Evolutionary conservation across 129 eudicot species (phyloP), one percentile per base, ranked within the genome.

Genomic region (Artemisia argyi): DNA sequence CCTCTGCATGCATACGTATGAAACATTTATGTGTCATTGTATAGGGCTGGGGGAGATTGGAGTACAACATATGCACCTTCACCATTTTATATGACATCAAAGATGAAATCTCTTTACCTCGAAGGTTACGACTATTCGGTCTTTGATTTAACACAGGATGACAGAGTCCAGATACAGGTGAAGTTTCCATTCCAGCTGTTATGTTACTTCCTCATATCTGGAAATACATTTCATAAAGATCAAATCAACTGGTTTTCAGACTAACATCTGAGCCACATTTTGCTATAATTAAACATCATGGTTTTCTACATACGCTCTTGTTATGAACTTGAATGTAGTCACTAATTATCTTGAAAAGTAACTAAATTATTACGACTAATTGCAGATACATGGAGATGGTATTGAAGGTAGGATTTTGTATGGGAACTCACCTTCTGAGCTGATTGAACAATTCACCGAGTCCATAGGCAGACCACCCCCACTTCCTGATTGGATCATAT

Each of bases 21-120:
- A 67, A 61, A 54, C n/a, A 7, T 5, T 65, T 51, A 13, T 71
- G 15, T 72, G 56, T n/a, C 44, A 22, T 30, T 74, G 61, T 63
- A 26, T 79, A 95, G 99, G 88, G 89, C 99, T 18, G 99, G 89
- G 11, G 99, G 99, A 32, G 99, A 95, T 60, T 92, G 95, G 90
- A 95, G 99, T 76, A 95, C 99, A 50, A 95, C 99, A 61, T 95
- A 90, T 73, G 99, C 99, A 19, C 99, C 99, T 56, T 95, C 99
- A 22, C 99, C 99, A 15, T 88, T 95, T 75, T 95, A 95, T 67
- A 79, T 95, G 87, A 90, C 99, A 73, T 90, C 99, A 11, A 95
- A 95, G 83, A 95, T 95, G 96, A 95, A 77, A 76, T 88, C 99
- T 11, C 88, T 95, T 73, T 95, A 95, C 80, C 87, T 95, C 5